Evolutionary conservation across 2,329 filamentous ascomycete genomes (phyloP), one percentile per base, ranked within the genome.

Genomic region (Plectosphaerella sp.): DNA sequence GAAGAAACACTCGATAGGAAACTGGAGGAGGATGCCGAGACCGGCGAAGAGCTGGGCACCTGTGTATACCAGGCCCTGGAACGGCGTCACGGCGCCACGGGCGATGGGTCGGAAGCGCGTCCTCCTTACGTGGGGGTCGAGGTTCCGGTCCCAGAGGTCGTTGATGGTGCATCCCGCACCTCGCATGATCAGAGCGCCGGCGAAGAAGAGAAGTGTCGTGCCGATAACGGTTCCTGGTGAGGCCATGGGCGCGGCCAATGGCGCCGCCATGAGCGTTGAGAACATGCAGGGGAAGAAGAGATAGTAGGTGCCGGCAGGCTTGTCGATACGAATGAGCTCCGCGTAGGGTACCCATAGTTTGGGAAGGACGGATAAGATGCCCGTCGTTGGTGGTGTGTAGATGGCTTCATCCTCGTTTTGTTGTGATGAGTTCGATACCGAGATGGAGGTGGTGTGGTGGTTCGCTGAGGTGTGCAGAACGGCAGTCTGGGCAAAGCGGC

Each of bases 151-250:
- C 88, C 90, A 92, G 48, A 95, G 82, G 66, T 96, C 91, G 66
- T 96, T 96, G 71, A 95, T 91, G 16, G 88, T 88, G 68, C 91
- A 96, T 49, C 90, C 90, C 18, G 90, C 89, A 47, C 91, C 88
- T 55, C 91, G 87, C 88, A 96, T 94, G 58, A 96, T 80, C 45
- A 95, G 67, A 4, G 89, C 88, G 48, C 90, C 91, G 2, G 83
- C 76, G 61, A 88, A 81, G 71, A 95, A 94, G 47, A 94, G 79
- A 2, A 80, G 63, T 1, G 80, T 79, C 0, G 86, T 91, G 47
- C 82, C 78, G 28, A 87, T 58, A 16, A 90, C 83, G 12, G 84
- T 74, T 5, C 74, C 64, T 0, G 87, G 83, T 1, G 82, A 65
- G 3, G 84, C 71, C 60, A 86, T 78, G 0, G 88, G 87, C 2